These are phyloP conservation scores for Emergomyces africanus DNA, from an alignment of 2,329 filamentous ascomycete species.

Conservation along the genomic window DNA sequence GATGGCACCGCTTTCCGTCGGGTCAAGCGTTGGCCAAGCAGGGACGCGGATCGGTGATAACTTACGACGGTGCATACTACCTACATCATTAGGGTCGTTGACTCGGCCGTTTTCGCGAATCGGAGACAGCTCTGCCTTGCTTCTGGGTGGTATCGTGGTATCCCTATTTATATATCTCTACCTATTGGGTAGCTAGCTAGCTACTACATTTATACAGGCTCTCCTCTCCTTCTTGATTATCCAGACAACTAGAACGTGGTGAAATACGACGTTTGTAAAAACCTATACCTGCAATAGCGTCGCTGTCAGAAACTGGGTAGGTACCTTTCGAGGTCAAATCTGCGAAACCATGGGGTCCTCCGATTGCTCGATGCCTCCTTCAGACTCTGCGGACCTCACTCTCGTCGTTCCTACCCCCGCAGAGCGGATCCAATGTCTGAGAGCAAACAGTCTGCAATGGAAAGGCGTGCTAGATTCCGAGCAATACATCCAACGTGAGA, in stretches of 20 bases:
- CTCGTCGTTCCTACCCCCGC: constrained; percentile 43
- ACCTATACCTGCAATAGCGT: neutral
- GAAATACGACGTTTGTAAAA: neutral
- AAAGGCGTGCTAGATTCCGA: constrained; percentile 41
- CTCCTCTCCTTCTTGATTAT: neutral
- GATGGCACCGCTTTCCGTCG: neutral
- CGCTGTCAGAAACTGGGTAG: neutral
- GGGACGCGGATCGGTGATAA: neutral
- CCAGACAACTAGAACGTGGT: neutral
- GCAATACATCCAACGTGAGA: constrained; percentile 47
- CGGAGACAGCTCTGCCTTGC: neutral
- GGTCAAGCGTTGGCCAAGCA: neutral
- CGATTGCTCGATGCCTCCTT: constrained; percentile 31
- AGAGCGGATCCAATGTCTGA: constrained; percentile 41
- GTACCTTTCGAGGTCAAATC: too few relatives aligned
- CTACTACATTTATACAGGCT: neutral
- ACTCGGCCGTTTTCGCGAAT: neutral
- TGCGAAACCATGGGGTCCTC: constrained; percentile 23
- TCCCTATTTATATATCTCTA: too few relatives aligned
- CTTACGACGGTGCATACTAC: neutral
- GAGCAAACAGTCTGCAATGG: constrained; percentile 45
- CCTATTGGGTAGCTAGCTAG: neutral
- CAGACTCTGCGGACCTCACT: constrained; percentile 38
- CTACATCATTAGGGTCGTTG: neutral
- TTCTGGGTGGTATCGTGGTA: too few relatives aligned